Base-by-base conservation (phyloP, 139 green algal species). In the Penium margaritaceum region DNA sequence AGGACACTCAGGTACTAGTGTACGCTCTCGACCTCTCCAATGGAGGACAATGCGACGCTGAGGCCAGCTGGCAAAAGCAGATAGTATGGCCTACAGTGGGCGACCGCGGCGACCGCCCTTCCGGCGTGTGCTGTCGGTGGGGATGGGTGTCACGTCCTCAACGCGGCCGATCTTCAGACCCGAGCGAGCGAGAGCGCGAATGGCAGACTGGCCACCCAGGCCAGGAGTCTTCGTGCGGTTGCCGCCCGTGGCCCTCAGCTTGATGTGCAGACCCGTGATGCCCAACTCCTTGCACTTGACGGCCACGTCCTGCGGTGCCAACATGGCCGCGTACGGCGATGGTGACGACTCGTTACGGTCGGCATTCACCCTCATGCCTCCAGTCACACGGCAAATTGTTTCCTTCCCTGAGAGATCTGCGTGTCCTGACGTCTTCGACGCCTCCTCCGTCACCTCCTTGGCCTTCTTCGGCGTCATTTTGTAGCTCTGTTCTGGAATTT, bases 351-450 rank as follows among this genome's bases (percentile, higher is more conserved):
- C 94, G 71, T 99, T 94, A 55, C 94, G 90, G 80, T 99, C 94
- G 72, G 94, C 94, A 87, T 99, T 98, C 44, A 99, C 94, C 85
- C 97, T 98, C 94, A 99, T 99, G 78, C 94, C 94, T 66, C 94
- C 83, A 27, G 94, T 98, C 15, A 98, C 88, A 62, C 94, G 91
- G 65, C 79, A 81, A 35, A 99, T 87, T 62, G 94, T 99, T 83
- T 99, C 94, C 81, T 95, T 95, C 61, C 94, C 94, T 3, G 94
- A 99, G 67, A 99, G 84, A 86, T 99, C 94, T 33, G 94, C 17
- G 15, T 55, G 44, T n/a, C n/a, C n/a, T n/a, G n/a, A n/a, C n/a
- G n/a, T n/a, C n/a, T n/a, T n/a, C n/a, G n/a, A n/a, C n/a, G n/a
- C n/a, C n/a, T n/a, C n/a, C n/a, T n/a, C n/a, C n/a, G n/a, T n/a